Evolutionary conservation across 768 basidiomycete species (phyloP).

Genomic region (Auriculariales sp.): DNA sequence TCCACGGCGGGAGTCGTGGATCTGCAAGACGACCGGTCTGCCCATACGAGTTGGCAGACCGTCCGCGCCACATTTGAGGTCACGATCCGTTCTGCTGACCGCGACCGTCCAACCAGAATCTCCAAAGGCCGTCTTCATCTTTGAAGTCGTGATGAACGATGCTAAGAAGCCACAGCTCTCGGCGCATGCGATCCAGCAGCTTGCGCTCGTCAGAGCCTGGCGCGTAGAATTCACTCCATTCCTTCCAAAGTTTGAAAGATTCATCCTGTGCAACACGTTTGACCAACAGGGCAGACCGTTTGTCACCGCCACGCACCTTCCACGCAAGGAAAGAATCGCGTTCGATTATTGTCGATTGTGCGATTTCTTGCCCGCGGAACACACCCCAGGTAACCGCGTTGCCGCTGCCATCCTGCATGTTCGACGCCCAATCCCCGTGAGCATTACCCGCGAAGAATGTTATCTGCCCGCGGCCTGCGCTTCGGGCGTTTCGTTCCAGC

Average conservation of each 20-base stretch:
- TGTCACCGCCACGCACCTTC: constrained; percentile 51
- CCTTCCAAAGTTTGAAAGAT: constrained; percentile 89
- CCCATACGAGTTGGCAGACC: neutral
- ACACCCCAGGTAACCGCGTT: constrained; percentile 99
- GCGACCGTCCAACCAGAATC: constrained; percentile 45
- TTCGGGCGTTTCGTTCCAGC: constrained; percentile 43
- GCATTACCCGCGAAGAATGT: constrained; percentile 79
- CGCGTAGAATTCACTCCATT: constrained; percentile 83
- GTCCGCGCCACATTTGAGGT: neutral
- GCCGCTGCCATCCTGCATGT: constrained; percentile 60
- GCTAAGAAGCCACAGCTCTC: constrained; percentile 79
- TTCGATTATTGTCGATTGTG: constrained; percentile 94
- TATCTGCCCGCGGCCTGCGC: constrained; percentile 47
- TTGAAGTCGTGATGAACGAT: constrained; percentile 91
- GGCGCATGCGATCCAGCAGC: constrained; percentile 56
- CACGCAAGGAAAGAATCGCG: constrained; percentile 87
- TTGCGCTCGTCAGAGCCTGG: constrained; percentile 56
- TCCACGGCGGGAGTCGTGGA: neutral
- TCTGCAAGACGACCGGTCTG: neutral
- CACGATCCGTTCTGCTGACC: neutral
- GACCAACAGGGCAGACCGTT: neutral
- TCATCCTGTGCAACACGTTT: constrained; percentile 50
- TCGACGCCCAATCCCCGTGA: constrained; percentile 68
- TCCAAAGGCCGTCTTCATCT: constrained; percentile 64
- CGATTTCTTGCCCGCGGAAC: constrained; percentile 91